phyloP scores from a whole-genome alignment of 352 stramenopile genomes.

The Globisporangium splendens region DNA sequence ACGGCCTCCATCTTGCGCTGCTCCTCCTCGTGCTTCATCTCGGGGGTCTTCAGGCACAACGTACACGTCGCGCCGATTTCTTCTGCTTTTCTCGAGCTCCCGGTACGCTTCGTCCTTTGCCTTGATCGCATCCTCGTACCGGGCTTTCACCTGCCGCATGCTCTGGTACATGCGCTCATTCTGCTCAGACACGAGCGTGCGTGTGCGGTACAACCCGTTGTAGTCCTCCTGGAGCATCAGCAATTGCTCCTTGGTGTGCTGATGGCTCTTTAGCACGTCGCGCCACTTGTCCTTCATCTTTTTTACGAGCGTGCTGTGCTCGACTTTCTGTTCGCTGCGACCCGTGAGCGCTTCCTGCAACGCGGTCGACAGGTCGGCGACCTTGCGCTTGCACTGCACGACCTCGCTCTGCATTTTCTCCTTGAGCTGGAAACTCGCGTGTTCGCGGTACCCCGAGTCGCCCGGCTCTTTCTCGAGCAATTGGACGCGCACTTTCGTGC shows the following conservation, averaged over 20 bases:
- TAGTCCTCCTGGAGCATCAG: slow-evolving; percentile 75
- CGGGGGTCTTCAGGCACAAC: slow-evolving; percentile 49
- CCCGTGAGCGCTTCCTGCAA: slow-evolving; percentile 41
- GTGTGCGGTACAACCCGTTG: slow-evolving; percentile 50
- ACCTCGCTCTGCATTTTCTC: slow-evolving; percentile 62
- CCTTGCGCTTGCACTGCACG: slow-evolving; percentile 50
- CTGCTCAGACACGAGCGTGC: slow-evolving; percentile 33
- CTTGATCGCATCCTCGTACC: slow-evolving; percentile 43
- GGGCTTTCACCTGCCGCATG: slow-evolving; percentile 40
- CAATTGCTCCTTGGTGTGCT: slow-evolving; percentile 53
- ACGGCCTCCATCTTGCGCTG: slow-evolving; percentile 33
- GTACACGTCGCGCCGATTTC: slow-evolving; percentile 38
- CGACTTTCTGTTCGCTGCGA: slow-evolving; percentile 46
- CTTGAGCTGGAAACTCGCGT: slow-evolving; percentile 62
- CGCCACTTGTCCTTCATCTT: slow-evolving; percentile 73
- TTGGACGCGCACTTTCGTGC: slow-evolving; percentile 37
- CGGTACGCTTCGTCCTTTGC: slow-evolving; percentile 50
- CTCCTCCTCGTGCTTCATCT: slow-evolving; percentile 42
- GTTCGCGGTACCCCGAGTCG: slow-evolving; percentile 57
- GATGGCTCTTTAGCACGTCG: slow-evolving; percentile 36
- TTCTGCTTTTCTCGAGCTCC: slow-evolving; percentile 69
- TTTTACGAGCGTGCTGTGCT: slow-evolving; percentile 37
- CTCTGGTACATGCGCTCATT: slow-evolving; percentile 43
- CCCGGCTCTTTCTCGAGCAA: slow-evolving; percentile 68
- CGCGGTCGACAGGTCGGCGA: slow-evolving; percentile 42